Base-by-base conservation (phyloP, 169 alveolate species). In the Eimeria mitis region DNA sequence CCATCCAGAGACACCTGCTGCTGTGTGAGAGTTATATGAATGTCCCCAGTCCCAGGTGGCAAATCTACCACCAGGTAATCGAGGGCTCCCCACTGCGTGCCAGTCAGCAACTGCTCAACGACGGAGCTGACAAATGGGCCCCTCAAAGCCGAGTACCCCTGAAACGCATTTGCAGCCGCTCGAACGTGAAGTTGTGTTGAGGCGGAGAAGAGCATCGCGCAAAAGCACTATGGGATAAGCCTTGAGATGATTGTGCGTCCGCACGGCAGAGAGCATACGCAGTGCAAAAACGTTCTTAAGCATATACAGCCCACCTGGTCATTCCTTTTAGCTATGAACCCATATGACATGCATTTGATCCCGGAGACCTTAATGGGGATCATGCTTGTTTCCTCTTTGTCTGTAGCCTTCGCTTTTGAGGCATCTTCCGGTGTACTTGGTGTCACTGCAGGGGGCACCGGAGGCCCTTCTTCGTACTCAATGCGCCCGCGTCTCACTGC, bases 11-110 rank as follows among this genome's bases (percentile, higher is more conserved):
- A 89, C 31, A 98, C 95, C 96, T 98, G 96, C 81, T 99, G 97
- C 95, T 99, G 99, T 91, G 99, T 99, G 59, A 99, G 97, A 75
- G 99, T 98, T 63, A 99, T 97, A 96, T 99, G 99, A 83, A 99
- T 99, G 96, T 99, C 99, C 63, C 99, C 99, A 16, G 99, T 99
- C 1, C 99, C 99, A 9, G 99, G 99, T 2, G 99, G 99, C 90
- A 99, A 96, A 97, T 99, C 99, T 63, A 99, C 97, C 25, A 99
- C 97, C 94, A 99, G 97, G 91, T 99, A 99, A 94, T 99, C 99
- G 84, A 99, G 96, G 25, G 98, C 98, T n/a, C 99, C 99, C 99
- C 99, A 99, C 88, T 34, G 47, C 54, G 96, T 95, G 42, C 94
- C 91, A n/a, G 97, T 84, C 28, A 95, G 76, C 94, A 95, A 61